Base-by-base conservation (phyloP, 2,329 filamentous ascomycete genomes). In the Mycosphaerella sp. region DNA sequence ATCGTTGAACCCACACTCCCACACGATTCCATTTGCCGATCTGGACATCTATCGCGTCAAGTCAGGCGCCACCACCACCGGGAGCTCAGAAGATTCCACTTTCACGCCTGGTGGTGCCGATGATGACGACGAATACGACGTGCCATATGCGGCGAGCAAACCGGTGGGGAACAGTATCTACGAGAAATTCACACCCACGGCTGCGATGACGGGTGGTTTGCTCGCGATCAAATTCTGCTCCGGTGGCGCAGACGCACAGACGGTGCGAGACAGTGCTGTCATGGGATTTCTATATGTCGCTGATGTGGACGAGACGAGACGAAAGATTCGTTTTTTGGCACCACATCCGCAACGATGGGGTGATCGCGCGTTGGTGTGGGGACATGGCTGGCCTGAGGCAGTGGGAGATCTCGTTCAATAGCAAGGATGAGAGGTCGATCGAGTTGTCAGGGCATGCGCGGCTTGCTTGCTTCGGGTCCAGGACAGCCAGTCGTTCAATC, bases 211-310 rank as follows among this genome's bases (percentile, higher is more conserved):
- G 58, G 90, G 95, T 66, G 87, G 86, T 68, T 79, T 95, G 0
- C 75, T 97, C 7, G 89, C 92, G 0, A 84, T 98, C 50, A 89
- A 95, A 71, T 66, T 89, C 87, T 44, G 79, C 81, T 2, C 72
- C 81, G 66, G 66, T 0, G 83, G 80, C 45, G 89, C 93, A 57
- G 74, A 80, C 0, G 80, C 86, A 6, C 83, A 88, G 45, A 80
- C 82, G 1, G 84, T 97, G 43, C 81, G 89, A 10, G 86, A 91
- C 62, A 84, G 90, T 6, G 86, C 85, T 53, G 84, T 97, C 31
- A 86, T 95, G 80, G 93, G 93, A 0, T 98, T 95, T 66, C 80
- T 96, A 31, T 96, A 95, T 66, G 87, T 97, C 12, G 86, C 89
- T 0, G 89, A 95, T 58, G 89, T 97, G 3, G 91, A 98, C 66